Percentiles rank a stretch among this genome's conserved stretches.
phyloP scores from a whole-genome alignment of 306 rosid species.

The Carpinus viminea region DNA sequence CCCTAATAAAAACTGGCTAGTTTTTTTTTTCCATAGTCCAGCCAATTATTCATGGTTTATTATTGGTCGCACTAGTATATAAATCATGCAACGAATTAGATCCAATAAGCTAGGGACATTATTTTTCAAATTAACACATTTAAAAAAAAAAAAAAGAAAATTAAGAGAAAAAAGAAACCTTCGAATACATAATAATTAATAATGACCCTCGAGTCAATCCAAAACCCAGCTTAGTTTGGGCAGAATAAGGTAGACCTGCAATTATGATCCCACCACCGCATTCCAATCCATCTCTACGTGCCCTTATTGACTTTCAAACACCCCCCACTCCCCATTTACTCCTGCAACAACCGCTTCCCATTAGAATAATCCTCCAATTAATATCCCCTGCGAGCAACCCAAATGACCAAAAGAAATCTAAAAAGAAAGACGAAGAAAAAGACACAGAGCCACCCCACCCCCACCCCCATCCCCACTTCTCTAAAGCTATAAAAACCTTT shows the following conservation, averaged over 20 bases:
- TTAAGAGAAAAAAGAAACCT: neutral
- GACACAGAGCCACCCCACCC: neutral
- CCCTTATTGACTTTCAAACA: constrained; percentile 71
- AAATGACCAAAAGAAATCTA: constrained; percentile 29
- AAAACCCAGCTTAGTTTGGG: constrained; percentile 41
- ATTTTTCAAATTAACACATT: no score
- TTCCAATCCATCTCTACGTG: constrained; percentile 63
- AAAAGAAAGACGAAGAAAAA: constrained; percentile 22
- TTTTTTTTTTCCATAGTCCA: constrained; percentile 18
- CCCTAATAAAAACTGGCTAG: constrained; percentile 7
- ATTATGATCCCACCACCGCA: constrained; percentile 72
- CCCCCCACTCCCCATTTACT: constrained; percentile 58
- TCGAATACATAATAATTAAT: constrained; percentile 41
- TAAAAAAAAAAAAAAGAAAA: neutral
- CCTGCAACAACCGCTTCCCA: constrained; percentile 81
- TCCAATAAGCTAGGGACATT: neutral
- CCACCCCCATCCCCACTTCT: constrained; percentile 15
- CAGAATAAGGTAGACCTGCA: constrained; percentile 58
- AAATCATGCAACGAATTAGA: neutral
- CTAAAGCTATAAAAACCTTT: constrained; percentile 37
- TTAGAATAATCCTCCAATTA: constrained; percentile 75
- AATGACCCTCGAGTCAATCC: constrained; percentile 96
- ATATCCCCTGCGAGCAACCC: constrained; percentile 37
- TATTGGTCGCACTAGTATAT: neutral
- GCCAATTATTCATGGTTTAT: neutral